Percentiles rank a stretch among this genome's conserved stretches.
These are phyloP conservation scores for rapeseed (Brassica napus) DNA, from an alignment of 345 rosid species.

Conservation along the genomic window Da-Ae NC_063451.1:15078001-15078500, in stretches of 20 bases:
- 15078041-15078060: constrained; percentile 23
- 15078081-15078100: constrained; percentile 26
- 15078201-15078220: neutral
- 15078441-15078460: no score
- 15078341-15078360: no score
- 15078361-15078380: no score
- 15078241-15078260: neutral
- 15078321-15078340: no score
- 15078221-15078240: constrained; percentile 5
- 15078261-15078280: no score
- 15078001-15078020: neutral
- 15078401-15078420: no score
- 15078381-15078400: no score
- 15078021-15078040: constrained; percentile 33
- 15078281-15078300: no score
- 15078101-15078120: constrained; percentile 36
- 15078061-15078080: constrained; percentile 28
- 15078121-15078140: constrained; percentile 32
- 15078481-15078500: no score
- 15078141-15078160: constrained; percentile 35
- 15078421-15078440: no score
- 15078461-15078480: no score
- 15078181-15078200: neutral
- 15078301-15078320: no score
- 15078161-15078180: constrained; percentile 31